Evolutionary conservation across 805 yeast genomes (phyloP), one percentile per base, ranked within the genome.

Genomic region (Torulaspora indica): DNA sequence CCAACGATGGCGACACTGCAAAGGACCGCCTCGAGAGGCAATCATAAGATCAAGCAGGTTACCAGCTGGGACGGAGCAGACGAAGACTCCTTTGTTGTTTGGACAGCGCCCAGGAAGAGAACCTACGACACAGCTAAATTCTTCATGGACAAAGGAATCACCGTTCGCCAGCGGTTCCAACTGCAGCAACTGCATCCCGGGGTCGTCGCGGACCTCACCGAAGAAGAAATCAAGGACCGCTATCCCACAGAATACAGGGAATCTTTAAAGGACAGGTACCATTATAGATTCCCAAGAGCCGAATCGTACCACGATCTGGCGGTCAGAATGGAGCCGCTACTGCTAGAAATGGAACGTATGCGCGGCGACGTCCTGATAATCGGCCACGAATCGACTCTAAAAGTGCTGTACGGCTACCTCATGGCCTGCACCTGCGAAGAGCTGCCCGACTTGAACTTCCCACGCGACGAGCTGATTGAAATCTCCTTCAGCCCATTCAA

Each of bases 281-380:
- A 93, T 66, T 91, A 84, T 61, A 73, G 98, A 47, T 93, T 78
- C 61, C 86, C 96, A 2, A 74, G 98, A 39, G 88, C 95, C 0
- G 99, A 93, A 68, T 85, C 95, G 40, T 93, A 89, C 61, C 98
- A 93, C 66, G 99, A 93, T 65, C 74, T 93, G 45, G 98, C 98
- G 0, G 83, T 93, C 29, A 80, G 96, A 55, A 77, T 93, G 68
- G 98, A 93, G 66, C 96, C 98, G 0, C 72, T 93, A 43, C 79
- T 93, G 48, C 73, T 93, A 61, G 98, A 93, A 64, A 82, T 93
- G 80, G 99, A 93, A 64, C 77, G 97, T 54, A 82, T 85, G 77
- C 77, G 86, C 42, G 86, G 88, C 15, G 96, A 89, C 61, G 76
- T 93, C 12, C 70, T 93, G 53, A 84, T 93, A 47, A 85, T 93